Conservation (phyloP, 2,329 filamentous ascomycete species). For the Zymoseptoria passerinii region DNA sequence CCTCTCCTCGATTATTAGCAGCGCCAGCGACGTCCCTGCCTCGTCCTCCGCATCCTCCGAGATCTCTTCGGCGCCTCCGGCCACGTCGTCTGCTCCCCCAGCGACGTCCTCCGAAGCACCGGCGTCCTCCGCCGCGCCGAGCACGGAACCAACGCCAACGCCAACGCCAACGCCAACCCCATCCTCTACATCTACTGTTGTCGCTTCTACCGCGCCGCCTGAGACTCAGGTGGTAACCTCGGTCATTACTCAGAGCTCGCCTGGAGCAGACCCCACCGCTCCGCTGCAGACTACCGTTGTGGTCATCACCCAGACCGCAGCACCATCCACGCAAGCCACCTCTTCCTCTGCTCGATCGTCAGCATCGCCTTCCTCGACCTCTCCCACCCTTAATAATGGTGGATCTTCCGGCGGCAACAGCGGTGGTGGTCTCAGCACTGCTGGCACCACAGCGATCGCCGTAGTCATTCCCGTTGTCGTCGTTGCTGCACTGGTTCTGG, state of each 20-base stretch:
- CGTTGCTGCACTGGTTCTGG: constrained; percentile 70
- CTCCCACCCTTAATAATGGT: constrained; percentile 7
- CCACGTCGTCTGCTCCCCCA: neutral
- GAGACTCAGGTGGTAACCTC: constrained; percentile 17
- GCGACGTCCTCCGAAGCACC: constrained; percentile 2
- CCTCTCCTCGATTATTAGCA: constrained; percentile 8
- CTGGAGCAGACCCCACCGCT: constrained; percentile 6
- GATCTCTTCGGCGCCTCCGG: constrained; percentile 1
- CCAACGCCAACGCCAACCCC: neutral
- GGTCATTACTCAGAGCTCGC: constrained; percentile 8
- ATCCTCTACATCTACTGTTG: constrained; percentile 9
- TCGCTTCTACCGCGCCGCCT: constrained; percentile 11
- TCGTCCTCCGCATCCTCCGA: constrained; percentile 8
- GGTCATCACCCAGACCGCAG: constrained; percentile 10
- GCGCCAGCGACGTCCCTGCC: constrained; percentile 1
- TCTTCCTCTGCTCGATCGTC: constrained; percentile 6
- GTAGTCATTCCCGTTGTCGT: constrained; percentile 89
- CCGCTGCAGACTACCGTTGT: constrained; percentile 6
- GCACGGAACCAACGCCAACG: neutral
- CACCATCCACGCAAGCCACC: constrained; percentile 2
- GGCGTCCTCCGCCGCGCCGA: constrained; percentile 2
- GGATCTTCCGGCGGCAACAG: neutral
- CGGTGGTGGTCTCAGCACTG: constrained; percentile 45
- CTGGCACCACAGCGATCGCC: constrained; percentile 77
- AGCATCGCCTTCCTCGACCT: neutral